A percentile compares a stretch with the other conserved stretches of the same genome.
Evolutionary conservation across 2,329 filamentous ascomycete genomes (phyloP).

Genomic region (Alternaria solani): DNA sequence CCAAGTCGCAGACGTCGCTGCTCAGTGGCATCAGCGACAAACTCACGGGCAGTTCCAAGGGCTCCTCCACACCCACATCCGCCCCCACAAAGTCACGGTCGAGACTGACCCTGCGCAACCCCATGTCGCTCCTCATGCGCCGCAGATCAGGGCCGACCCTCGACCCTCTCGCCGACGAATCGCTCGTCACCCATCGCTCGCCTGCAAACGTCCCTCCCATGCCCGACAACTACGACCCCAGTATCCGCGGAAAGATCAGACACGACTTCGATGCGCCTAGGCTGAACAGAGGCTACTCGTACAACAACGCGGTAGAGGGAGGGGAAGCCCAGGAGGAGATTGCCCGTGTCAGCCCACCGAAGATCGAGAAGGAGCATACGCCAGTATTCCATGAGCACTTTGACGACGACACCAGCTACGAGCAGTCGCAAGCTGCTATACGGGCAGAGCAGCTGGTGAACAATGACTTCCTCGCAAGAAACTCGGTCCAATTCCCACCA

Average conservation of each 20-base stretch:
- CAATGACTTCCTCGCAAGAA: constrained; percentile 57
- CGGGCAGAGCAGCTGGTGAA: constrained; percentile 59
- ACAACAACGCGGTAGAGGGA: constrained; percentile 41
- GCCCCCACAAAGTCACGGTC: constrained; percentile 54
- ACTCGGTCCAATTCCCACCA: constrained; percentile 46
- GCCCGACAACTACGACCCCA: constrained; percentile 69
- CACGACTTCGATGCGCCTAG: constrained; percentile 72
- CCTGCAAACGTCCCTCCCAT: constrained; percentile 56
- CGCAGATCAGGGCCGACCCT: constrained; percentile 63
- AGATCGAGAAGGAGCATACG: constrained; percentile 58
- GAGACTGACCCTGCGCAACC: constrained; percentile 65
- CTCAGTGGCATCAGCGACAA: constrained; percentile 44
- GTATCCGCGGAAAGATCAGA: constrained; percentile 68
- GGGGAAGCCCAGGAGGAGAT: constrained; percentile 28
- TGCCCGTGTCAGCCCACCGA: constrained; percentile 44
- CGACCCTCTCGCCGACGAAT: constrained; percentile 58
- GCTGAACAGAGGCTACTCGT: constrained; percentile 53
- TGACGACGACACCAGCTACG: constrained; percentile 58
- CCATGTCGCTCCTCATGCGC: constrained; percentile 66
- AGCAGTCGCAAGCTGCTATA: constrained; percentile 53
- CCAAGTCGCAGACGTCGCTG: constrained; percentile 46
- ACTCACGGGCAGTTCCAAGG: constrained; percentile 34
- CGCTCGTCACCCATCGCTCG: constrained; percentile 59
- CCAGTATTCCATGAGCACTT: constrained; percentile 70
- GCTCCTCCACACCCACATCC: constrained; percentile 26